Base-by-base conservation (phyloP, 305 asterid genomes). In the Rubia balearica region DNA sequence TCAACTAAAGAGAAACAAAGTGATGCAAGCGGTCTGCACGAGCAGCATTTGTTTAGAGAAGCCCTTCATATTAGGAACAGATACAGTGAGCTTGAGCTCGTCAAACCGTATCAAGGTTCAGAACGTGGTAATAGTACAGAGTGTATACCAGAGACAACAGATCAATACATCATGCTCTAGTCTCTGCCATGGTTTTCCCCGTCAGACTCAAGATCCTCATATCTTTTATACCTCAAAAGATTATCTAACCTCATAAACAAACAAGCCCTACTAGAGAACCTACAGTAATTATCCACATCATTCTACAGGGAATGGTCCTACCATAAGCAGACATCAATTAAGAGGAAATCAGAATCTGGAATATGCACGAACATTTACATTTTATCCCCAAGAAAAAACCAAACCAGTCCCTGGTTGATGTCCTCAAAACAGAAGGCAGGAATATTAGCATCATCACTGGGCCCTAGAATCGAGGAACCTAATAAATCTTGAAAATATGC, bases 341-440 rank as follows among this genome's bases (percentile, higher is more conserved):
- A 41, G 38, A 66, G 21, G 70, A 46, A 66, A 62, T 14, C 30
- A 66, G 8, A 22, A 16, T 61, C 41, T 61, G 65, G 42, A 66
- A 14, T 49, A 30, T 22, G 42, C 59, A 6, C 17, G 7, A 27
- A 13, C 60, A 67, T 27, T 42, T 8, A 24, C 24, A 45, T 13
- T 66, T 42, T 51, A 14, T 2, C 38, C 65, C 40, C 0, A 36
- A 62, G 22, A 40, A 62, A 10, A 14, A 33, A 30, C 6, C 9
- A 7, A 5, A 7, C 45, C 12, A 36, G 22, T 11, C 21, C 5
- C 27, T 40, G n/a, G 22, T n/a, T 17, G 6, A 16, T 51, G 10
- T 64, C 24, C 11, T 40, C 45, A 64, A 45, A 21, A 64, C 21
- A 22, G 30, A 7, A 17, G 16, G 42, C 14, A 40, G 13, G 14